Evolutionary conservation across 164 flowering plant genomes (phyloP), one percentile per base, ranked within the genome.

Genomic region (Paratinospora sagittata): DNA sequence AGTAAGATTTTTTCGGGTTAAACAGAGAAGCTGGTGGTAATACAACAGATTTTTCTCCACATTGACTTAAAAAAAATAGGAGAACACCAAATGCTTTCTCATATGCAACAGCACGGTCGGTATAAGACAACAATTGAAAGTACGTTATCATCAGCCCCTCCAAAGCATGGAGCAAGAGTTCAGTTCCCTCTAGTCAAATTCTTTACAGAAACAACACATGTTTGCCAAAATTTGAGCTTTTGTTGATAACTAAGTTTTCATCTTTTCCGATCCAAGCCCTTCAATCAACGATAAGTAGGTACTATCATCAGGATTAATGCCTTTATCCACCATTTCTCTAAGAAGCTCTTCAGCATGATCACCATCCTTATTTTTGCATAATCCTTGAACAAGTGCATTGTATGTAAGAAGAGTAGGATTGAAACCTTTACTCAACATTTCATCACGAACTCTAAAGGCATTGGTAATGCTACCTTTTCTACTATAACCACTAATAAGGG

Each of bases 401-500:
- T 91, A 91, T 47, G 97, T 91, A 27, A 90, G 90, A 80, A 78
- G 80, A 30, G 90, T 90, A 19, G 93, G 98, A 81, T 90, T 85
- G 70, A 91, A 87, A 62, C 98, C 97, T 71, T 67, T 80, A 67
- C 78, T 84, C 78, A 85, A 70, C 97, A 93, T 91, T 80, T 89
- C 96, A 82, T 93, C 88, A 12, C 85, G 89, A 74, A 87, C 82
- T 72, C 67, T 78, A 45, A 89, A 77, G 9, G 97, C 98, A 77
- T 85, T 88, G 36, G 82, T 79, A 81, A 86, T 80, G 71, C 90
- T 88, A 72, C 98, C 98, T 79, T 84, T 84, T 81, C 73, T 84
- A 55, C 97, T 86, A 71, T 91, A 91, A 19, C 97, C 98, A 74
- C 96, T 86, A 34, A 93, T 91, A 17, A 93, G 84, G 27, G 96